Percentiles rank a stretch among this genome's conserved stretches.
Evolutionary conservation across 495 filamentous ascomycete genomes (phyloP).

Genomic region (Annulohypoxylon stygium): DNA sequence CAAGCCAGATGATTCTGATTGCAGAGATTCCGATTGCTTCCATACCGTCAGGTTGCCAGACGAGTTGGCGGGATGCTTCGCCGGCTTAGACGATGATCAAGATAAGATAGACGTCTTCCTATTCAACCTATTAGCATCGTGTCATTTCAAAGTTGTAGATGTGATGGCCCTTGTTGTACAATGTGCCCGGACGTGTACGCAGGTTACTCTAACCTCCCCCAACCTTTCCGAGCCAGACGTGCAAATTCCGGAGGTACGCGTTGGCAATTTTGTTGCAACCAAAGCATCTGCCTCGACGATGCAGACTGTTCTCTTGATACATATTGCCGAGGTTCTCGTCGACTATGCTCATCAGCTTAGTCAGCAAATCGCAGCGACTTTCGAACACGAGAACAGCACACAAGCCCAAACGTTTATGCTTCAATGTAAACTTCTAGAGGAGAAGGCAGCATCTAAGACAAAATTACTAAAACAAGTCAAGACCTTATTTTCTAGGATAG

Average conservation of each 20-base stretch:
- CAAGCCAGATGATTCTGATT: slow-evolving; percentile 21
- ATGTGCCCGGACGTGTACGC: slow-evolving; percentile 46
- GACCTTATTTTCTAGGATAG: slow-evolving; percentile 26
- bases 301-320: slow-evolving; percentile 51
- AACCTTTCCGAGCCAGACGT: slow-evolving; percentile 35
- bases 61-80: slow-evolving; percentile 29
- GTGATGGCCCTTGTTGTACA: slow-evolving; percentile 39
- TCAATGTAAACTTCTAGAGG: slow-evolving; percentile 49
- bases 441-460: slow-evolving; percentile 31
- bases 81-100: slow-evolving; percentile 13
- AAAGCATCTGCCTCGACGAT: slow-evolving; percentile 47
- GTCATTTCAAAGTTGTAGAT: slow-evolving; percentile 53
- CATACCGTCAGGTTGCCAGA: slow-evolving; percentile 33
- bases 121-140: slow-evolving; percentile 50
- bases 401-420: slow-evolving; percentile 37
- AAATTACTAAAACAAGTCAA: slow-evolving; percentile 36
- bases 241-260: slow-evolving; percentile 48
- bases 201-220: slow-evolving; percentile 35
- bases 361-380: slow-evolving; percentile 7
- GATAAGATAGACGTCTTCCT: slow-evolving; percentile 49
- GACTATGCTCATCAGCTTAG: slow-evolving; percentile 37
- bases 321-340: slow-evolving; percentile 42
- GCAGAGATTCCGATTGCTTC: slow-evolving; percentile 37
- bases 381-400: slow-evolving; percentile 22
- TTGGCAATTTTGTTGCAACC: slow-evolving; percentile 52